Percentiles rank a stretch among this genome's conserved stretches.
Evolutionary conservation across 2,329 filamentous ascomycete species (phyloP).

Genomic region (Penicillium sp.): DNA sequence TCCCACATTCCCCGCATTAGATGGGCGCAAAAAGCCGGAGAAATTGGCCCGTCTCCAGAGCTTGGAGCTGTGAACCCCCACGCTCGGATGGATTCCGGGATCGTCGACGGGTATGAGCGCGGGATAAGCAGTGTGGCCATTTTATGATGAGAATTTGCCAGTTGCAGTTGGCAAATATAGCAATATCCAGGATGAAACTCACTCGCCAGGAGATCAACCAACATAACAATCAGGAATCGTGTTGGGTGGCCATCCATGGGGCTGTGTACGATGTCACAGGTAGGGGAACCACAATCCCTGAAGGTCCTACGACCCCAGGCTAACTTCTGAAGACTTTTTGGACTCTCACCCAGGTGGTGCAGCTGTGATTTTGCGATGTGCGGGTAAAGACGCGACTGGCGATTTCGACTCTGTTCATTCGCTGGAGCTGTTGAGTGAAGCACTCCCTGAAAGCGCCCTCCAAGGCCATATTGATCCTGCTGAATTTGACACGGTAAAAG

Average conservation of each 20-base stretch:
- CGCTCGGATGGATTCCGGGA: neutral
- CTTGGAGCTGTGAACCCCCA: neutral
- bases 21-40: neutral
- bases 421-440: slow-evolving; percentile 23
- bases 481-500: neutral
- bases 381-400: slow-evolving; percentile 30
- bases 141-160: neutral
- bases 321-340: slow-evolving; percentile 23
- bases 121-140: neutral
- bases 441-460: slow-evolving; percentile 20
- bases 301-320: neutral
- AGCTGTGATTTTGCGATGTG: slow-evolving; percentile 27
- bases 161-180: neutral
- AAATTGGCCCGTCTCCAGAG: neutral
- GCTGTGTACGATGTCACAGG: slow-evolving; percentile 46
- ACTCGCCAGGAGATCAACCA: slow-evolving; percentile 44
- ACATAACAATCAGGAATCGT: slow-evolving; percentile 42
- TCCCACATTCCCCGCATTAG: no score
- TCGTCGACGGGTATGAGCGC: neutral
- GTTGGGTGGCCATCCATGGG: slow-evolving; percentile 46
- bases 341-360: slow-evolving; percentile 29
- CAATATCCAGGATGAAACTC: slow-evolving; percentile 23
- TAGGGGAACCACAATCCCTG: neutral
- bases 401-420: slow-evolving; percentile 32
- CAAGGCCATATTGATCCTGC: slow-evolving; percentile 21